Conservation (phyloP, 371 early-diverging fungal genomes). For the Mortierella sp. region DNA sequence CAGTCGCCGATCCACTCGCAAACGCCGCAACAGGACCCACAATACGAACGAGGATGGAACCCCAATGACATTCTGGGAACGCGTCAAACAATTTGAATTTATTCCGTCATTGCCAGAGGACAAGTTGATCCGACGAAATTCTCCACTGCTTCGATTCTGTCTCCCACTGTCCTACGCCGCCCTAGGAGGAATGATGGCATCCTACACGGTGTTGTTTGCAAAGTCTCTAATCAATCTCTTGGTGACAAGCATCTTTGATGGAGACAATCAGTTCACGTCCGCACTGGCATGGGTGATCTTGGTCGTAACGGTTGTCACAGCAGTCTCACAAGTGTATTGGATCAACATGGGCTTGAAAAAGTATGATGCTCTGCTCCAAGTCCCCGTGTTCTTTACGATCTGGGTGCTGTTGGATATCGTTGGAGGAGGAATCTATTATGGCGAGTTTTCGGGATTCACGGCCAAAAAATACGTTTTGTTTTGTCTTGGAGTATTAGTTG, state of each 20-base stretch:
- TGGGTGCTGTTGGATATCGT: conserved; percentile 82
- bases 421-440: conserved; percentile 89
- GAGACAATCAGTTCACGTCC: conserved; percentile 81
- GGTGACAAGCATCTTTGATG: conserved; percentile 71
- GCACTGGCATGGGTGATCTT: conserved; percentile 80
- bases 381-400: conserved; percentile 88
- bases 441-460: conserved; percentile 81
- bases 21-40: conserved; percentile 8
- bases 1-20: conserved; percentile 19
- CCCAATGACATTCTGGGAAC: conserved; percentile 22
- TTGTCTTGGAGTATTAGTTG: conserved; percentile 74
- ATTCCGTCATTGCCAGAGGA: conserved; percentile 54
- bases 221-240: conserved; percentile 87
- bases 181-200: conserved; percentile 84
- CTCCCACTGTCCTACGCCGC: conserved; percentile 78
- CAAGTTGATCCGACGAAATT: conserved; percentile 48
- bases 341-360: conserved; percentile 84
- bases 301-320: conserved; percentile 78
- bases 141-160: conserved; percentile 55
- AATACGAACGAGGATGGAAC: conserved; percentile 12
- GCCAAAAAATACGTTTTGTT: conserved; percentile 77
- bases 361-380: conserved; percentile 89
- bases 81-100: conserved; percentile 27
- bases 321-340: conserved; percentile 87
- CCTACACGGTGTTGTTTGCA: conserved; percentile 87